Base-by-base conservation (phyloP, 371 early-diverging fungal genomes). In the Circinella umbellata region DNA sequence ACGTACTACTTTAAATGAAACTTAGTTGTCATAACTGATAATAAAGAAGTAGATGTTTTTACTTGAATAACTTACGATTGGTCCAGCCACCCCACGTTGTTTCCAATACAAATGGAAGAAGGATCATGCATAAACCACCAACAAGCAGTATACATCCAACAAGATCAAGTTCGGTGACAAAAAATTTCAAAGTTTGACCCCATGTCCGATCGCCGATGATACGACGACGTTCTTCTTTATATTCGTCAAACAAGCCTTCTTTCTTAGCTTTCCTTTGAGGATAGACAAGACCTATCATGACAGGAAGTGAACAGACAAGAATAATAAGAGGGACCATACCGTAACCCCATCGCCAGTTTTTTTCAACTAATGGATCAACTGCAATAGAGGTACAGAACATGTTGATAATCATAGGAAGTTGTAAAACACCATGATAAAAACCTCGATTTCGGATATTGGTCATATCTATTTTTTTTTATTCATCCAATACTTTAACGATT, bases 401-500 rank as follows among this genome's bases (percentile, higher is more conserved):
- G 48, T 63, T 63, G 59, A 69, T 63, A 15, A 69, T 46, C 18
- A 51, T 54, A 4, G 69, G 69, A 34, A 69, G 20, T 55, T 66
- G 67, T 15, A 57, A 38, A 49, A 66, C 59, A 13, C 74, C 77
- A 61, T 79, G 81, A 53, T 74, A 81, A 4, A 81, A 48, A 61
- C 81, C 81, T 61, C 81, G 74, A 39, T 79, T 76, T 3, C 68
- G 71, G 15, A 75, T 67, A 39, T 63, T 71, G 9, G 81, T 81
- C 55, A 81, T 72, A 61, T 81, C 82, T 77, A 66, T 27, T 20
- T 6, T 14, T 42, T 42, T 9, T 42, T 42, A 9, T 42, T 42
- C 42, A 42, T 27, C 2, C 27, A 27, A 27, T 27, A 27, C 27
- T 27, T 27, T 27, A 27, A 27, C 2, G 27, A 27, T 27, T 27